Base-by-base conservation (phyloP, 495 filamentous ascomycete species). In the Pseudevernia furfuracea region DNA sequence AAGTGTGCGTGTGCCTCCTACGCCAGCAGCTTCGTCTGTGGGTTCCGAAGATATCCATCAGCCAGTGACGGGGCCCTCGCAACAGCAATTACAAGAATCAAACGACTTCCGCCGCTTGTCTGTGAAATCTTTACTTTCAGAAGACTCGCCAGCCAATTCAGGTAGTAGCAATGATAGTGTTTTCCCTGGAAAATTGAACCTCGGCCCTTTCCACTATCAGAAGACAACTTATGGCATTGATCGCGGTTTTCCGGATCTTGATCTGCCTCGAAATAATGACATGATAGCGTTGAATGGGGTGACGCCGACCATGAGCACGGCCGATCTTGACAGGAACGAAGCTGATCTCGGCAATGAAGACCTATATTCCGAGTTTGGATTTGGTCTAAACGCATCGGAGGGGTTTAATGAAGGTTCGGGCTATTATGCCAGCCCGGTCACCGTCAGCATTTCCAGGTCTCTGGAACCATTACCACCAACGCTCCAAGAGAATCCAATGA, bases 401-500 rank as follows among this genome's bases (percentile, higher is more conserved):
- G 74, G 77, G 8, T 77, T 77, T 38, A 82, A 84, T 38, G 77
- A 80, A 56, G 77, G 79, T 34, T 81, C 80, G 23, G 82, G 82
- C 11, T 92, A 92, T 66, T 92, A 94, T 75, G 79, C 82, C 6
- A 83, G 82, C 21, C 82, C 86, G 4, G 86, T 89, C 5, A 76
- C 82, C 4, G 85, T 92, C 61, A 83, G 81, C 58, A 89, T 91
- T 59, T 85, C 88, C 6, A 78, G 80, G 68, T 79, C 78, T 36
- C 72, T 91, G 21, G 83, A 87, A 61, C 86, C 87, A n/a, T 74
- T 90, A 52, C 88, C 88, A 11, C 74, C 81, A 25, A 80, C 86
- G 60, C 77, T 92, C 39, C 70, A 89, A 56, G 80, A 86, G 57
- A 90, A 90, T 71, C 88, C 85, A 25, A 90, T 92, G 83, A 91